Evolutionary conservation across 2,329 filamentous ascomycete species (phyloP).

Genomic region (Trichothecium roseum): DNA sequence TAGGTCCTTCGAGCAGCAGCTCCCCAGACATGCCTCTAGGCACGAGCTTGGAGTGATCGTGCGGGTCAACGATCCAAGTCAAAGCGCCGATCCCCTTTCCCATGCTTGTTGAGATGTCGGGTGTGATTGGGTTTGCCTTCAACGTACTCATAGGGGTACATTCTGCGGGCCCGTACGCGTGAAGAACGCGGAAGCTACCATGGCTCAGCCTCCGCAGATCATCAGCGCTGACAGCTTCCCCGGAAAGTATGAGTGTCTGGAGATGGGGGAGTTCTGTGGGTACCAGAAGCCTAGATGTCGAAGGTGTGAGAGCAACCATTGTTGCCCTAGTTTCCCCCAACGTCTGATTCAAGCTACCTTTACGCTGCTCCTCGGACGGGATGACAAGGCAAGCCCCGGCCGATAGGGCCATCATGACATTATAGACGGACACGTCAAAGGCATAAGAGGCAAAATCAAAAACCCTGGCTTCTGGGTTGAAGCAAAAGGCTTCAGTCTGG

Average conservation of each 20-base stretch:
- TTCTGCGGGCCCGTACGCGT: slow-evolving; percentile 1
- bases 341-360: slow-evolving; percentile 18
- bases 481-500: slow-evolving; percentile 10
- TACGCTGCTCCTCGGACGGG: slow-evolving; percentile 25
- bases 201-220: no score
- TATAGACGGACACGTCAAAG: slow-evolving; percentile 18
- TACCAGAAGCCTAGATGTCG: background rate
- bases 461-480: slow-evolving; percentile 13
- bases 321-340: background rate
- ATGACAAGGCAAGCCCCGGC: slow-evolving; percentile 20
- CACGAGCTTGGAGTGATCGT: no score
- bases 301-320: background rate
- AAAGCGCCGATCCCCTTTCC: background rate
- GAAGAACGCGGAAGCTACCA: no score
- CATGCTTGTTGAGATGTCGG: background rate
- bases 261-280: background rate
- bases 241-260: no score
- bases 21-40: background rate
- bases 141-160: no score
- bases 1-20: background rate
- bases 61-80: slow-evolving; percentile 8
- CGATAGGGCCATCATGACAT: slow-evolving; percentile 9
- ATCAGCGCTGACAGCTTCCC: no score
- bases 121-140: background rate
- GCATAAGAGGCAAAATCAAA: slow-evolving; percentile 20